These are phyloP conservation scores for Kalmusia sp. DNA, from an alignment of 2,329 filamentous ascomycete species.

Conservation along the genomic window DNA sequence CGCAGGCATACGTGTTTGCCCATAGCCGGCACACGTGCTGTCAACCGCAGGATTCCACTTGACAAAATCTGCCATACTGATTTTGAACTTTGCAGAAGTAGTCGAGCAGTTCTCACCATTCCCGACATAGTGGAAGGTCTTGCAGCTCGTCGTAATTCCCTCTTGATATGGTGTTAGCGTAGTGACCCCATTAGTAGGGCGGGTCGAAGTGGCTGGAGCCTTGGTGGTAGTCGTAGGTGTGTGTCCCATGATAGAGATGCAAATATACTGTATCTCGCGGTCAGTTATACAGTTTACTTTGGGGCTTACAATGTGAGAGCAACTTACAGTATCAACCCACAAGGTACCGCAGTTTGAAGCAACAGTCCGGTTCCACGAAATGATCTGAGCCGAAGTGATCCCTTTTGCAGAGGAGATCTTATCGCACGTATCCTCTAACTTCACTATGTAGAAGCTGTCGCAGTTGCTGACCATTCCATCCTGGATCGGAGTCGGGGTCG, in stretches of 20 bases:
- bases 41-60: slow-evolving; percentile 21
- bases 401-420: slow-evolving; percentile 5
- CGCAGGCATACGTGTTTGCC: slow-evolving; percentile 14
- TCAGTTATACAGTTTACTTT: neutral
- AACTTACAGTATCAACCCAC: slow-evolving; percentile 2
- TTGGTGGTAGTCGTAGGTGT: slow-evolving; percentile 9
- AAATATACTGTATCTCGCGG: neutral
- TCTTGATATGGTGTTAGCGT: slow-evolving; percentile 3
- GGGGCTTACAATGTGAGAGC: neutral
- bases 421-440: slow-evolving; percentile 4
- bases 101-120: slow-evolving; percentile 5
- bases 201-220: slow-evolving; percentile 2
- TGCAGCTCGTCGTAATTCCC: slow-evolving; percentile 11
- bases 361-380: slow-evolving; percentile 13
- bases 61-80: slow-evolving; percentile 13
- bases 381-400: neutral
- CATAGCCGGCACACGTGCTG: slow-evolving; percentile 10
- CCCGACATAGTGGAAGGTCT: slow-evolving; percentile 12
- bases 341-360: slow-evolving; percentile 2
- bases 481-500: slow-evolving; percentile 14
- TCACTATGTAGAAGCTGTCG: slow-evolving; percentile 12
- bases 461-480: slow-evolving; percentile 17
- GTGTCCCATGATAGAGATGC: slow-evolving; percentile 6
- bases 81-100: slow-evolving; percentile 8
- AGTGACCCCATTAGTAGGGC: slow-evolving; percentile 6